Conservation (phyloP, 2,329 filamentous ascomycete genomes). For the Sclerotinia trifoliorum region DNA sequence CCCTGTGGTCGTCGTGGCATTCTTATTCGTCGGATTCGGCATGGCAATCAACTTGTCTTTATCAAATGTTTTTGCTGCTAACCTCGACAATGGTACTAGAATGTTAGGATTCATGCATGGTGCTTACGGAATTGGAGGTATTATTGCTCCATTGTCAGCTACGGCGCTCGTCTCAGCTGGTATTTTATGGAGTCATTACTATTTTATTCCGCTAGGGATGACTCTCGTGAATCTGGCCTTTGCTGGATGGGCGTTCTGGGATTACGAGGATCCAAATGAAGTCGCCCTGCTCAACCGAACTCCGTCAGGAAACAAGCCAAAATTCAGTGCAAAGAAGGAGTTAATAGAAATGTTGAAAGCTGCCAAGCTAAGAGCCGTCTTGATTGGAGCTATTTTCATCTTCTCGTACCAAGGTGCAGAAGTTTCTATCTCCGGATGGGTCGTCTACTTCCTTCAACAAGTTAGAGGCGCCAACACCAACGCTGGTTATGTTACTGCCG, state of each 20-base stretch:
- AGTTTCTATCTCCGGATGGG: slow-evolving; percentile 81
- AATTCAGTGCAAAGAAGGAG: slow-evolving; percentile 42
- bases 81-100: slow-evolving; percentile 53
- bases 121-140: slow-evolving; percentile 64
- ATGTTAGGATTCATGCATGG: slow-evolving; percentile 65
- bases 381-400: slow-evolving; percentile 77
- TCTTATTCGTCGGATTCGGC: slow-evolving; percentile 65
- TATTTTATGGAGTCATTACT: slow-evolving; percentile 69
- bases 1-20: slow-evolving; percentile 62
- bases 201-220: slow-evolving; percentile 62
- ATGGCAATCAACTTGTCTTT: slow-evolving; percentile 56
- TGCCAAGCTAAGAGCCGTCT: slow-evolving; percentile 53
- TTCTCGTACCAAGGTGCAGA: slow-evolving; percentile 85
- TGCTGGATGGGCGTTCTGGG: slow-evolving; percentile 66
- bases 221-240: slow-evolving; percentile 56
- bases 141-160: slow-evolving; percentile 66
- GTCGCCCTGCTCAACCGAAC: slow-evolving; percentile 46
- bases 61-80: slow-evolving; percentile 58
- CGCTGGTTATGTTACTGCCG: slow-evolving; percentile 77
- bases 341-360: slow-evolving; percentile 45
- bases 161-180: slow-evolving; percentile 66
- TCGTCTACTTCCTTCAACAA: slow-evolving; percentile 79
- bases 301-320: slow-evolving; percentile 37
- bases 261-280: slow-evolving; percentile 61
- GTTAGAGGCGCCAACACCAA: slow-evolving; percentile 67